Evolutionary conservation across 805 yeast species (phyloP), one percentile per base, ranked within the genome.

Genomic region (Starmerella sirachaensis): DNA sequence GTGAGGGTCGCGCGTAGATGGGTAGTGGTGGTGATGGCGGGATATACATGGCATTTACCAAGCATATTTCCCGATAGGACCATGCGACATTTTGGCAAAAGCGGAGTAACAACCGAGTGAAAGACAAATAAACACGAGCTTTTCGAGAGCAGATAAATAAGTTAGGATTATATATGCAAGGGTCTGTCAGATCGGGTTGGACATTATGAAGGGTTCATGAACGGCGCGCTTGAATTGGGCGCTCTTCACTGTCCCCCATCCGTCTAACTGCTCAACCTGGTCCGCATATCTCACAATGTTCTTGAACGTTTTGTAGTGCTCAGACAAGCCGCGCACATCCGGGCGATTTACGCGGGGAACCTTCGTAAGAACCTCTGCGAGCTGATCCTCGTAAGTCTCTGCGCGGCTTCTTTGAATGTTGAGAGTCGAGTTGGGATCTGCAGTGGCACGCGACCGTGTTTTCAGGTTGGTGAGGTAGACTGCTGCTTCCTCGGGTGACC

Each of bases 401-500:
- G 35, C 41, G 7, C 14, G 27, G 27, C 36, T 32, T 13, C 43
- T 48, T 35, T 46, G 49, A 19, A 47, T 47, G n/a, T 14, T 26
- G 17, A 40, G 29, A n/a, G 37, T 23, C 5, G 38, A 31, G 25
- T 49, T 56, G 12, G 38, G 46, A 14, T 54, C 51, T 0, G 62
- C 54, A 1, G 57, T 45, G 5, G 56, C 54, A 12, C 43, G 39
- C 24, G 59, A 60, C 25, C 50, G 50, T 18, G 42, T 41, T 24
- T 57, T 57, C 24, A 62, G 51, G 10, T 55, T 48, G 8, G 57
- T 37, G 6, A 63, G 35, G 35, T 64, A 64, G 7, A 44, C 41
- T 1, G 58, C 68, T 1, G 65, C 65, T 41, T 63, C 69, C 22
- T 47, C 52, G 12, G 41, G 42, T 33, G 53, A 49, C 62, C 65